Evolutionary conservation across 495 filamentous ascomycete genomes (phyloP).

Genomic region (Glonium stellatum): DNA sequence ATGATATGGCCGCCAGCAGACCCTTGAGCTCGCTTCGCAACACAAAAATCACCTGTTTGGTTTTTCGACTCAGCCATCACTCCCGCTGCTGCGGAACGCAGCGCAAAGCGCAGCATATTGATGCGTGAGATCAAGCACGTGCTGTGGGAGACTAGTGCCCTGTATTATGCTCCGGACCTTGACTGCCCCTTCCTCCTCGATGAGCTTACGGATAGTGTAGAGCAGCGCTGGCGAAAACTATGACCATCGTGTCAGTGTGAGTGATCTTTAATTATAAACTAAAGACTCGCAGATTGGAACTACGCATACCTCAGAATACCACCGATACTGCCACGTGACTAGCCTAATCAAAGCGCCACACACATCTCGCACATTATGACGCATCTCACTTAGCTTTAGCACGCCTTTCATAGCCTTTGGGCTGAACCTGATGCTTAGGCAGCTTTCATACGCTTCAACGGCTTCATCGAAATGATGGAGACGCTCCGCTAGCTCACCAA

Average conservation of each 20-base stretch:
- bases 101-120: constrained; percentile 93
- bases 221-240: constrained; percentile 90
- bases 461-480: constrained; percentile 85
- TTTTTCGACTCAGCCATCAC: constrained; percentile 58
- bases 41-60: neutral
- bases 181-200: constrained; percentile 95
- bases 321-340: constrained; percentile 96
- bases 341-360: constrained; percentile 76
- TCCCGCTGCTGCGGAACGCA: constrained; percentile 89
- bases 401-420: constrained; percentile 85
- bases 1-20: too few species aligned
- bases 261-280: neutral
- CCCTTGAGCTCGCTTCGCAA: too few species aligned
- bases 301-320: constrained; percentile 80
- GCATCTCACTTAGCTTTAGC: constrained; percentile 65
- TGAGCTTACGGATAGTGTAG: constrained; percentile 77
- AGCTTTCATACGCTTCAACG: constrained; percentile 83
- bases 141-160: constrained; percentile 85
- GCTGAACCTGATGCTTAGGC: constrained; percentile 74
- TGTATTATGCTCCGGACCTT: constrained; percentile 97
- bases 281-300: neutral
- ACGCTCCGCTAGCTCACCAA: constrained; percentile 85
- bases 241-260: neutral
- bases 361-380: constrained; percentile 65
- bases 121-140: constrained; percentile 88